Conservation (phyloP, 2,329 filamentous ascomycete genomes). For the Ophiocordyceps camponoti-leonardi region DNA sequence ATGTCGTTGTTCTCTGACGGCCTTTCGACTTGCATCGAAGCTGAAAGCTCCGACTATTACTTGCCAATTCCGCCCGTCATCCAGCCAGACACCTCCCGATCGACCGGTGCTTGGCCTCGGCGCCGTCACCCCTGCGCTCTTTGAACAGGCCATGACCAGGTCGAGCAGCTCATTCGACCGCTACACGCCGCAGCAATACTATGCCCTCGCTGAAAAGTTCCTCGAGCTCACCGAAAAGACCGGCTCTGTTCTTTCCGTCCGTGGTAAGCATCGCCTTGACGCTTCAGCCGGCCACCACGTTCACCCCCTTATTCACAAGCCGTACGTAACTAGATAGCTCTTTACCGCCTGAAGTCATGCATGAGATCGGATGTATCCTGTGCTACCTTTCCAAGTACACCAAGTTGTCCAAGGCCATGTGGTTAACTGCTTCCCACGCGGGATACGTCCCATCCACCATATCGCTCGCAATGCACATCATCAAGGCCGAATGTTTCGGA, state of each 20-base stretch:
- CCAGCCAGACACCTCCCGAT: neutral
- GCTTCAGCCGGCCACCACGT: neutral
- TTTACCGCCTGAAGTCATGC: slow-evolving; percentile 7
- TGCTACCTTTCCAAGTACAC: slow-evolving; percentile 3
- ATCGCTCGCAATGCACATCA: slow-evolving; percentile 9
- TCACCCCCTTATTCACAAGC: neutral
- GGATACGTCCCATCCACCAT: slow-evolving; percentile 15
- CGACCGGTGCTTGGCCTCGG: slow-evolving; percentile 5
- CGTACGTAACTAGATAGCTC: slow-evolving; percentile 4
- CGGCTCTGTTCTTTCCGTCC: slow-evolving; percentile 6
- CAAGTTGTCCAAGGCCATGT: slow-evolving; percentile 10
- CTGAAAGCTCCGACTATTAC: neutral
- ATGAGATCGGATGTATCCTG: slow-evolving; percentile 13
- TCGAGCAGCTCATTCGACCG: slow-evolving; percentile 4
- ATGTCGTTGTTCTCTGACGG: neutral
- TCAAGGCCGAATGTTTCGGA: slow-evolving; percentile 3
- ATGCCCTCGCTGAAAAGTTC: slow-evolving; percentile 7
- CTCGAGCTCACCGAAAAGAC: slow-evolving; percentile 7
- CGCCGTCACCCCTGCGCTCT: slow-evolving; percentile 7
- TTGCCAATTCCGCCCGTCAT: neutral
- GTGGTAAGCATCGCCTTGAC: slow-evolving; percentile 6
- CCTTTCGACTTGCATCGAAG: neutral
- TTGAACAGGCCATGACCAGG: slow-evolving; percentile 6
- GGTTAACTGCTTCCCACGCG: slow-evolving; percentile 14
- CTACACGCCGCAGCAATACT: slow-evolving; percentile 9